Evolutionary conservation across 257 asterid genomes (phyloP).

Genomic region (Oldenlandia corymbosa): DNA sequence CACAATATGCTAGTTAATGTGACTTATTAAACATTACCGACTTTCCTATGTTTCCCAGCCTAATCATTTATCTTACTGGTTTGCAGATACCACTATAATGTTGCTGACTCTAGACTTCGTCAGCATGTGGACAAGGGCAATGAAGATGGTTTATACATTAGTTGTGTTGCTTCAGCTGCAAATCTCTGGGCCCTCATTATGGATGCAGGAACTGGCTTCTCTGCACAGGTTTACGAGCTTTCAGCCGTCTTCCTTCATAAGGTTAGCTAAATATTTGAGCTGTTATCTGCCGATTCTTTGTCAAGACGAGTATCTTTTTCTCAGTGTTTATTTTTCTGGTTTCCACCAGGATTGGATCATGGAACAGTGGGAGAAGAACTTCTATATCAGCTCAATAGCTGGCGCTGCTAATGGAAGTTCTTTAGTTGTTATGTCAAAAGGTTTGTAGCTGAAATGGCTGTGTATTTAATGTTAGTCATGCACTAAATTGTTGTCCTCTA

Average conservation of each 20-base stretch:
- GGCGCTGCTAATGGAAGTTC: slow-evolving; percentile 91
- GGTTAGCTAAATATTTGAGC: slow-evolving; percentile 37
- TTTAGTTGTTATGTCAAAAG: slow-evolving; percentile 93
- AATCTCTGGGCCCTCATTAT: slow-evolving; percentile 97
- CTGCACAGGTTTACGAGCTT: slow-evolving; percentile 87
- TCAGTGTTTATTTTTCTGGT: not conserved
- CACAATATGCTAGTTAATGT: too few relatives aligned
- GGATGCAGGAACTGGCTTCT: slow-evolving; percentile 96
- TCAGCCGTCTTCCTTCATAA: slow-evolving; percentile 84
- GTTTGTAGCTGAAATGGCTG: slow-evolving; percentile 29
- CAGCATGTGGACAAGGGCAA: slow-evolving; percentile 92
- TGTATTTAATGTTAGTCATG: not conserved
- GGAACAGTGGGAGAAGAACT: slow-evolving; percentile 99
- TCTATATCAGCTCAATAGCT: slow-evolving; percentile 92
- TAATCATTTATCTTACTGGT: slow-evolving; percentile 4
- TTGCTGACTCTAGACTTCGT: slow-evolving; percentile 69
- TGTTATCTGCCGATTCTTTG: not conserved
- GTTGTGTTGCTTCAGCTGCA: slow-evolving; percentile 89
- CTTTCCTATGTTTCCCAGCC: not conserved
- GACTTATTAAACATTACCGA: too few relatives aligned
- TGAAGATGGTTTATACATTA: slow-evolving; percentile 85
- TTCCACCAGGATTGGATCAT: slow-evolving; percentile 85
- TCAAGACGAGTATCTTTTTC: not conserved
- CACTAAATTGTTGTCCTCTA: too few relatives aligned
- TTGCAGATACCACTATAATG: slow-evolving; percentile 77